A percentile compares a stretch with the other conserved stretches of the same genome.
Conservation (phyloP, 2,329 filamentous ascomycete genomes). For the Penicillium sp. region DNA sequence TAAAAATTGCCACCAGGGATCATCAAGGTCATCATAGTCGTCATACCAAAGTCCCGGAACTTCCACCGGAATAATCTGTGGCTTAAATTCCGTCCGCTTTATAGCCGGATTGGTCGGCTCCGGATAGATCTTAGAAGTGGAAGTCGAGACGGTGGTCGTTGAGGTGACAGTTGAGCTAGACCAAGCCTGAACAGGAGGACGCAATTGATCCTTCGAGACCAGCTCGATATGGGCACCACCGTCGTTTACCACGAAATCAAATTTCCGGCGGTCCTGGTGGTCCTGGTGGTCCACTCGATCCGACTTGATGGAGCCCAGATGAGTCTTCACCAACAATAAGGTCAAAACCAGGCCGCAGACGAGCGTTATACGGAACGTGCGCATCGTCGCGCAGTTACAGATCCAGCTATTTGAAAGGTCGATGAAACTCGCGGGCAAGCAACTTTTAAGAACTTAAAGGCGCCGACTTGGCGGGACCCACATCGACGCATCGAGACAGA, state of each 20-base stretch:
- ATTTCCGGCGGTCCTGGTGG: background rate
- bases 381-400: slow-evolving; percentile 12
- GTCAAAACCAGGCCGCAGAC: slow-evolving; percentile 15
- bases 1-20: background rate
- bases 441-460: slow-evolving; percentile 4
- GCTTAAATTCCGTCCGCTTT: slow-evolving; percentile 3
- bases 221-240: slow-evolving; percentile 19
- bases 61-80: slow-evolving; percentile 15
- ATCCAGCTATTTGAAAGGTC: background rate
- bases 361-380: slow-evolving; percentile 14
- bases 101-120: slow-evolving; percentile 8
- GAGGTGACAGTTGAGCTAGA: background rate
- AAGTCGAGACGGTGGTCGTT: background rate
- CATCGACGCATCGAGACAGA: background rate
- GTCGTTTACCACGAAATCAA: slow-evolving; percentile 4
- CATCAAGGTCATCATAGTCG: background rate
- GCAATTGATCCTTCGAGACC: slow-evolving; percentile 13
- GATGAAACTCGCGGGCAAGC: background rate
- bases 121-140: slow-evolving; percentile 7
- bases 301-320: slow-evolving; percentile 15
- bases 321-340: slow-evolving; percentile 19
- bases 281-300: slow-evolving; percentile 8
- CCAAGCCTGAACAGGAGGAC: background rate
- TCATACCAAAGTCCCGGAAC: slow-evolving; percentile 12
- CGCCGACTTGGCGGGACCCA: background rate